Conservation (phyloP, 2,329 filamentous ascomycete species). For the Colletotrichum sp. region DNA sequence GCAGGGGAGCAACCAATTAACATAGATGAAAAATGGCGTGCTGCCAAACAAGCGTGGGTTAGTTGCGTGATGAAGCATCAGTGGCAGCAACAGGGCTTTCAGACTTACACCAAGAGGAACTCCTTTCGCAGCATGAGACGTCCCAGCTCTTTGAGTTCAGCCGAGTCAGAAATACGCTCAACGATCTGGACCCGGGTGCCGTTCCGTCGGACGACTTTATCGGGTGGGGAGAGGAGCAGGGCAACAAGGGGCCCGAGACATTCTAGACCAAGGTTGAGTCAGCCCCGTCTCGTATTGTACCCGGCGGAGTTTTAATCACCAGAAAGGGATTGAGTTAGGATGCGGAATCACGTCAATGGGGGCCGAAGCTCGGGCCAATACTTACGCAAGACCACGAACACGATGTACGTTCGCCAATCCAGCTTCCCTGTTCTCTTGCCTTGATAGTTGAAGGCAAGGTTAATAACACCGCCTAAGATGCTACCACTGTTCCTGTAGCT, state of each 20-base stretch:
- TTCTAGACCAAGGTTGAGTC: constrained; percentile 10
- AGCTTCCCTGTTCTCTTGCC: constrained; percentile 27
- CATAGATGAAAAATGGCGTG: constrained; percentile 26
- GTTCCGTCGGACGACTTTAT: constrained; percentile 30
- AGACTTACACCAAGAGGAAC: constrained; percentile 24
- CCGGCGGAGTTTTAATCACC: background rate
- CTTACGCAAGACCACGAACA: constrained; percentile 28
- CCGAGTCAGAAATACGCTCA: constrained; percentile 24
- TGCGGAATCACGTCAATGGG: background rate
- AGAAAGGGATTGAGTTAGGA: background rate
- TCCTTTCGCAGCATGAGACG: constrained; percentile 21
- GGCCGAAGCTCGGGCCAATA: background rate
- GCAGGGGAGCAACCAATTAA: constrained; percentile 23
- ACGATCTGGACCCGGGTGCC: constrained; percentile 26
- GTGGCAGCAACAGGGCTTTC: background rate
- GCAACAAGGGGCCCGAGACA: constrained; percentile 28
- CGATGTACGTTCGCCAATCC: constrained; percentile 28
- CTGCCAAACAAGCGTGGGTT: background rate
- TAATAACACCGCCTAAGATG: constrained; percentile 49
- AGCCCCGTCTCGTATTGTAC: background rate
- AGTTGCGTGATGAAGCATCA: background rate
- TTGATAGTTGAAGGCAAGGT: constrained; percentile 45
- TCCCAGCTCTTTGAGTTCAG: constrained; percentile 27
- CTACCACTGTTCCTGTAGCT: constrained; percentile 23
- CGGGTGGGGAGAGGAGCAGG: constrained; percentile 29